These are phyloP conservation scores for Psidium friedrichsthalianum DNA, from an alignment of 345 rosid genomes.

Conservation along the genomic window DNA sequence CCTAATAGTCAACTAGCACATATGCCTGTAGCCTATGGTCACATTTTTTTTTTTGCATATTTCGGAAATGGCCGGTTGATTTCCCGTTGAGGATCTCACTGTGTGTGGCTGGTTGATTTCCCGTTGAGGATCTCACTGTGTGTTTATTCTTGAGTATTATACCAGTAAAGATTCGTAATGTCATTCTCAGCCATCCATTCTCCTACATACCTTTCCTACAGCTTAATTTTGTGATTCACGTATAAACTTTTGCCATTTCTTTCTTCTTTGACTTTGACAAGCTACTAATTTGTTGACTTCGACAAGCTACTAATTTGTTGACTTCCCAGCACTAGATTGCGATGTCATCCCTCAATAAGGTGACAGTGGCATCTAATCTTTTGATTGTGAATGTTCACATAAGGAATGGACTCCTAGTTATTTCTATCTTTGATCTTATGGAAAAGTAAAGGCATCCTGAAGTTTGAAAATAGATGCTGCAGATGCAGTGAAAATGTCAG, in stretches of 20 bases:
- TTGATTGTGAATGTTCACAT: not conserved
- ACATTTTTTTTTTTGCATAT: not conserved
- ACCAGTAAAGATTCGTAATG: not conserved
- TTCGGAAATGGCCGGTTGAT: not conserved
- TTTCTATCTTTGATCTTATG: not conserved
- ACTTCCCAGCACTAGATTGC: not conserved
- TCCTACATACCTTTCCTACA: not conserved
- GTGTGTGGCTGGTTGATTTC: not conserved
- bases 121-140: not conserved
- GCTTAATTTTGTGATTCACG: not conserved
- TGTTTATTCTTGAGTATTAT: not conserved
- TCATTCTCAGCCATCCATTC: not conserved
- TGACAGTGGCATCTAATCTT: not conserved
- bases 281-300: not conserved
- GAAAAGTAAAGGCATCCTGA: not conserved
- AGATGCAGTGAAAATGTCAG: not conserved
- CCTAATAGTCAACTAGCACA: not conserved
- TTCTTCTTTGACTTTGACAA: not conserved
- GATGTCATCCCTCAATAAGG: not conserved
- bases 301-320: not conserved
- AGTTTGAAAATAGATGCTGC: not conserved
- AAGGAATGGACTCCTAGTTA: not conserved
- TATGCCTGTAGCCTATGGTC: not conserved
- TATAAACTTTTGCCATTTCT: not conserved
- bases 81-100: no score